Evolutionary conservation across 2,329 filamentous ascomycete species (phyloP), one percentile per base, ranked within the genome.

Genomic region (Emericellopsis cladophorae): DNA sequence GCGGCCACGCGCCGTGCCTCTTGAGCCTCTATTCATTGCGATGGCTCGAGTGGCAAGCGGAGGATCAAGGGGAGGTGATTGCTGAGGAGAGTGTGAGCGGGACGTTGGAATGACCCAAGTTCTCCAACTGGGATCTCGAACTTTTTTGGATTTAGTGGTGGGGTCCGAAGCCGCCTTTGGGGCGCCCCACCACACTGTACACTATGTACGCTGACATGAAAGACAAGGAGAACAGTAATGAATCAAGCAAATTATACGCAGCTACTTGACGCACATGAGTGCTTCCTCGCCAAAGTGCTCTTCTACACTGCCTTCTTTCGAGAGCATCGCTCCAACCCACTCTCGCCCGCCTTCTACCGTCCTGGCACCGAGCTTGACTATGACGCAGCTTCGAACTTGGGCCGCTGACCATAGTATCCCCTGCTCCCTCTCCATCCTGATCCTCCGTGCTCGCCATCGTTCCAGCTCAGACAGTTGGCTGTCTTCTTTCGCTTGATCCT

Each of bases 331-430:
- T 9, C 79, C 77, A 43, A 96, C 69, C 87, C 89, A 96, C 37
- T 74, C 65, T 48, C 84, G 76, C 4, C 81, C 88, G 22, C 81
- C 82, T 57, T 96, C 88, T 21, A 95, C 81, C 36, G 81, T 81
- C 41, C 70, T 72, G 2, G 89, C 85, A 2, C 85, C 87, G 57
- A 96, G 93, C 58, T 96, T 96, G 49, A 96, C 82, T 22, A 95
- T 72, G 4, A 92, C 81, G 53, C 90, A 95, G 4, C 86, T 82
- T 40, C 88, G 73, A 29, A 93, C 78, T 22, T 72, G 74, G 12
- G 88, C 84, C 11, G 84, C 85, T 22, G 87, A 89, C 86, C 88
- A 95, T 4, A 90, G 66, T 4, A 94, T 59, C 14, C 74, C 74
- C 38, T 72, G 65, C 9, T 60, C 54, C 45, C 62, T 70, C 57